These are phyloP conservation scores for Radiomyces spectabilis DNA, from an alignment of 192 early-diverging fungal species.

Conservation along the genomic window DNA sequence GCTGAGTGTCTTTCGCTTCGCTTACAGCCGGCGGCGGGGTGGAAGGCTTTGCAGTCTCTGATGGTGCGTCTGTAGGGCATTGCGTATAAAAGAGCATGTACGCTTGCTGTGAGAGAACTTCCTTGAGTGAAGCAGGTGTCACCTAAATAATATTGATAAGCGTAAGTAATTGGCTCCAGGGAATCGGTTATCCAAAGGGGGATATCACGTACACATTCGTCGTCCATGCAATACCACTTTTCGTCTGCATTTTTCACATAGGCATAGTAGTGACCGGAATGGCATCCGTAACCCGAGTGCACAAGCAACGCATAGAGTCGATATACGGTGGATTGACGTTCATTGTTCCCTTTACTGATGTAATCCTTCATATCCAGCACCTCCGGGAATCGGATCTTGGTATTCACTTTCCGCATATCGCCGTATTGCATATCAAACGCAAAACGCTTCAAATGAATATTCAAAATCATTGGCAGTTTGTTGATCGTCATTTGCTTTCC, in stretches of 20 bases:
- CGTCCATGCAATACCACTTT: constrained; percentile 78
- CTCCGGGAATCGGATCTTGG: constrained; percentile 54
- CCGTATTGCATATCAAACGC: constrained; percentile 43
- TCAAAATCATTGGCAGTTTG: constrained; percentile 60
- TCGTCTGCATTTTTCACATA: constrained; percentile 73
- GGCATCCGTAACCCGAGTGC: constrained; percentile 61
- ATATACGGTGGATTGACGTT: constrained; percentile 35
- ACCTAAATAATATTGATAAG: constrained; percentile 50
- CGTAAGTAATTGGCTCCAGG: background rate
- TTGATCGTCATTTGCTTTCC: constrained; percentile 76
- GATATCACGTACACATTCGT: constrained; percentile 37
- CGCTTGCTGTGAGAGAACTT: constrained; percentile 67
- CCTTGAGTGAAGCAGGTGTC: constrained; percentile 52
- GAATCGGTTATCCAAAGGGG: background rate
- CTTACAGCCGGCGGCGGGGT: background rate
- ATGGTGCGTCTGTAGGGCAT: background rate
- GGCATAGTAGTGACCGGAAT: constrained; percentile 84
- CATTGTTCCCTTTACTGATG: constrained; percentile 37
- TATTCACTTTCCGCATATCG: constrained; percentile 56
- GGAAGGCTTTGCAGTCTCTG: background rate
- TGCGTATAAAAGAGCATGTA: constrained; percentile 82
- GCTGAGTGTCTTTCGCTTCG: background rate
- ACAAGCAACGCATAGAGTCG: constrained; percentile 73
- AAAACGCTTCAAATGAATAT: constrained; percentile 84
- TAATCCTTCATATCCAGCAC: constrained; percentile 56